These are phyloP conservation scores for Prunus mira DNA, from an alignment of 306 rosid species.

Conservation along the genomic window DNA sequence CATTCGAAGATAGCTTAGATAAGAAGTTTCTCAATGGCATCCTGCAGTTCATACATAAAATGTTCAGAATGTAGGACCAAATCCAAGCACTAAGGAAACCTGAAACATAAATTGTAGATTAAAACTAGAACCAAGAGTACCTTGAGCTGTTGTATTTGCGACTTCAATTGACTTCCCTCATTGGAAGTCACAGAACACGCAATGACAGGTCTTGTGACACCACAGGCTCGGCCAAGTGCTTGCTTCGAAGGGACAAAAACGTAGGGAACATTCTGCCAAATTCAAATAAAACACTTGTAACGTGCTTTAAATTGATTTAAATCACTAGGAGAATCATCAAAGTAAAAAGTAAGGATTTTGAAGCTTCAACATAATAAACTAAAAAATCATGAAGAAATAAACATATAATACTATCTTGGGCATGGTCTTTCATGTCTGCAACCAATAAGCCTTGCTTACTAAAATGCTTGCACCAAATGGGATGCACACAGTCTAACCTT, in stretches of 20 bases:
- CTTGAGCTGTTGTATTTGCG: constrained; percentile 84
- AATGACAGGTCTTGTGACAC: constrained; percentile 86
- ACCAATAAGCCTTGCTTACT: neutral
- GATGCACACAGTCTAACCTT: neutral
- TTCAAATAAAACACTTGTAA: neutral
- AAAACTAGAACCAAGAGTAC: constrained; percentile 26
- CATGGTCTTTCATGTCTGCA: neutral
- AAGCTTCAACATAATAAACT: neutral
- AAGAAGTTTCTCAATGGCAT: constrained; percentile 91
- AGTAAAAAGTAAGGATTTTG: neutral
- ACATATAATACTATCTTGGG: neutral
- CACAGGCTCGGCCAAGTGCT: constrained; percentile 95
- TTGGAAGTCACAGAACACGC: constrained; percentile 87
- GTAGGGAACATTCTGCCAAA: constrained; percentile 74
- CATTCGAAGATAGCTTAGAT: constrained; percentile 39
- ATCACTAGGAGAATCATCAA: neutral
- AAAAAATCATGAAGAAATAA: neutral
- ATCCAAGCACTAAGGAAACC: neutral
- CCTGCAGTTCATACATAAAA: constrained; percentile 40
- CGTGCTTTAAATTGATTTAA: neutral
- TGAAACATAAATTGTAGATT: neutral
- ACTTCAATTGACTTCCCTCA: constrained; percentile 90
- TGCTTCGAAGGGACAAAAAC: constrained; percentile 89
- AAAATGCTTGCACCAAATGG: neutral
- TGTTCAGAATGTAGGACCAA: constrained; percentile 17